phyloP scores from a whole-genome alignment of 768 basidiomycete genomes.

The Suillus subaureus region DNA sequence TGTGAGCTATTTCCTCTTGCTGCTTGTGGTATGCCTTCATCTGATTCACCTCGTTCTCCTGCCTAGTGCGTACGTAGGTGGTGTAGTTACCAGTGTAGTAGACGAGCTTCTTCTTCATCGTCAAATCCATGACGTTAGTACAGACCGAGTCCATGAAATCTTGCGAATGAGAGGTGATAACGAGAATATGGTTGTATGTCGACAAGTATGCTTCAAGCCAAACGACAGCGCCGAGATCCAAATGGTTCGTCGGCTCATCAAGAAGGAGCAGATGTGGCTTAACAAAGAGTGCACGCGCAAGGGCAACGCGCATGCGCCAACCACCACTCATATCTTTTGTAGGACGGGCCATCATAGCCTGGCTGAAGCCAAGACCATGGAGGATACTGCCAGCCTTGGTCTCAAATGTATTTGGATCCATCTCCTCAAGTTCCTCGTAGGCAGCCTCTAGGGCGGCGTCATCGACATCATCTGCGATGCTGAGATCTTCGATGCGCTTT shows the following conservation, averaged over 20 bases:
- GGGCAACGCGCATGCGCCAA: slow-evolving; percentile 98
- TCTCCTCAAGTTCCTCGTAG: slow-evolving; percentile 95
- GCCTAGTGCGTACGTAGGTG: slow-evolving; percentile 94
- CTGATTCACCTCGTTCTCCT: slow-evolving; percentile 98
- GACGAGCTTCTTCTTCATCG: slow-evolving; percentile 85
- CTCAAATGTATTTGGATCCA: slow-evolving; percentile 96
- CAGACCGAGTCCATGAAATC: slow-evolving; percentile 99
- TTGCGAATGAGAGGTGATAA: slow-evolving; percentile 97
- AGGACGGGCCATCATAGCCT: slow-evolving; percentile 91
- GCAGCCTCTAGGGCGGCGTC: slow-evolving; percentile 84
- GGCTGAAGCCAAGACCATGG: slow-evolving; percentile 94
- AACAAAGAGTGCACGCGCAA: slow-evolving; percentile 93
- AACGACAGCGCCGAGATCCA: slow-evolving; percentile 97
- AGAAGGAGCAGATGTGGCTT: slow-evolving; percentile 95
- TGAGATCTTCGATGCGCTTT: slow-evolving; percentile 90
- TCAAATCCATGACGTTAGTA: slow-evolving; percentile 98
- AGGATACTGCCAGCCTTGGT: slow-evolving; percentile 94
- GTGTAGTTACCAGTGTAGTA: slow-evolving; percentile 98
- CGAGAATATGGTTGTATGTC: slow-evolving; percentile 98
- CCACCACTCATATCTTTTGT: slow-evolving; percentile 99
- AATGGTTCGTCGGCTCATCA: slow-evolving; percentile 91
- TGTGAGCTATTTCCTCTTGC: slow-evolving; percentile 97
- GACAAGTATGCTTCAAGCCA: slow-evolving; percentile 98
- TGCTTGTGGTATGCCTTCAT: slow-evolving; percentile 99
- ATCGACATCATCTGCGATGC: slow-evolving; percentile 86